phyloP scores from a whole-genome alignment of 805 yeast genomes.

The Nematodospora valgi region DNA sequence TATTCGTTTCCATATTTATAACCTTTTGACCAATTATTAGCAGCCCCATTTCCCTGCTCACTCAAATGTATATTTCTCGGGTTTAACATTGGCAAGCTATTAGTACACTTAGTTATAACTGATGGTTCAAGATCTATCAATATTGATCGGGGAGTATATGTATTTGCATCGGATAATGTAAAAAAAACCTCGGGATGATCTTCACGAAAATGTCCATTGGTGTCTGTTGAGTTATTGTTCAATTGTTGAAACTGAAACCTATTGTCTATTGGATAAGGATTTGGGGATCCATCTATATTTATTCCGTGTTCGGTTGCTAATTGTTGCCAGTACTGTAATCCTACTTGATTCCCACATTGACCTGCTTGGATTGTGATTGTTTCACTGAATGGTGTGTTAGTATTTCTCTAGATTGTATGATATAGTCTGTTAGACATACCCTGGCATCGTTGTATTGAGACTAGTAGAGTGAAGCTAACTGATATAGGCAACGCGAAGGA shows the following conservation, averaged over 20 bases:
- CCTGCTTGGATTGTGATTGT: constrained; percentile 74
- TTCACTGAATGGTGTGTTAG: constrained; percentile 40
- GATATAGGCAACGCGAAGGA: too few species aligned
- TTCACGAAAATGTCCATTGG: constrained; percentile 20
- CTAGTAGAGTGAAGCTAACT: too few species aligned
- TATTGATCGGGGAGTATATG: constrained; percentile 86
- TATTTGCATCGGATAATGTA: constrained; percentile 65
- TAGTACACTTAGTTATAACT: constrained; percentile 63
- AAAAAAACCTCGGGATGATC: constrained; percentile 87
- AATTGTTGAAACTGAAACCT: constrained; percentile 12
- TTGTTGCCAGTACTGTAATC: constrained; percentile 89
- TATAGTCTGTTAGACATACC: constrained; percentile 9
- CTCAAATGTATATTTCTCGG: constrained; percentile 79
- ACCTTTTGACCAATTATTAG: constrained; percentile 94
- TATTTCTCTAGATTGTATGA: not conserved
- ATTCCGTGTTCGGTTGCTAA: constrained; percentile 86
- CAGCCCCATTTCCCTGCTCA: constrained; percentile 88
- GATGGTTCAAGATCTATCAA: constrained; percentile 88
- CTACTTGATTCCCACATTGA: constrained; percentile 97
- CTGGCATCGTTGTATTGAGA: too few species aligned
- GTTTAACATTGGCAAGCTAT: constrained; percentile 63
- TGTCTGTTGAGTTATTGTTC: constrained; percentile 1
- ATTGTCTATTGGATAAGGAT: constrained; percentile 29
- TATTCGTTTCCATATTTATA: constrained; percentile 68
- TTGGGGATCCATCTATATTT: constrained; percentile 54